Evolutionary conservation across 2,329 filamentous ascomycete species (phyloP), one percentile per base, ranked within the genome.

Genomic region (Colletotrichum sp.): DNA sequence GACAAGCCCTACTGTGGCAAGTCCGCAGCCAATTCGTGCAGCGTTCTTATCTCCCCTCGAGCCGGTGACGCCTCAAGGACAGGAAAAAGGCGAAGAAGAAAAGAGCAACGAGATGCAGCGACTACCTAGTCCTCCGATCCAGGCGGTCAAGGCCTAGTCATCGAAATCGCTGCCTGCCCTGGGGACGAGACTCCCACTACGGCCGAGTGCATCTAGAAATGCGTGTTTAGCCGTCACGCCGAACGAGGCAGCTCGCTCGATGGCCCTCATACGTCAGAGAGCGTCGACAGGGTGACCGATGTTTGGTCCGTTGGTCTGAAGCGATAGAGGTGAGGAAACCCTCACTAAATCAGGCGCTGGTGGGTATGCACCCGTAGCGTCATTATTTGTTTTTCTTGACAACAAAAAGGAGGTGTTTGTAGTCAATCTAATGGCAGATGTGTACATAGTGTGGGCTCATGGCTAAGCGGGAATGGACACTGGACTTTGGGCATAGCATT

Each of bases 141-240:
- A 85, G 71, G 80, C 82, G 58, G 79, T 84, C 56, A 82, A 83
- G 28, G 84, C 81, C 64, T 86, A 77, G 73, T n/a, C 61, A 28
- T 27, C 16, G 12, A 34, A 32, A 10, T 43, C 36, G 12, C 61
- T 13, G 16, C n/a, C 8, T 32, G 28, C 28, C 8, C 10, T 22
- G 12, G 18, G 28, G 18, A 32, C 9, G 58, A 61, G 12, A n/a
- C 28, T 32, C 6, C 28, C 18, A 32, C 27, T n/a, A 12, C 30
- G 27, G 58, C 58, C 28, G 27, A 55, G 65, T 12, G 18, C 43
- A 52, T 52, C 43, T 52, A 52, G 10, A 13, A 12, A 52, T 52
- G 43, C n/a, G n/a, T 22, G n/a, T 52, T 52, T 10, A 52, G 43
- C 43, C 12, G 43, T 52, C n/a, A 25, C 43, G 43, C 18, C 43